A percentile compares a stretch with the other conserved stretches of the same genome.
phyloP scores from a whole-genome alignment of 2,329 filamentous ascomycete species.

The Fusarium ramigenum region DNA sequence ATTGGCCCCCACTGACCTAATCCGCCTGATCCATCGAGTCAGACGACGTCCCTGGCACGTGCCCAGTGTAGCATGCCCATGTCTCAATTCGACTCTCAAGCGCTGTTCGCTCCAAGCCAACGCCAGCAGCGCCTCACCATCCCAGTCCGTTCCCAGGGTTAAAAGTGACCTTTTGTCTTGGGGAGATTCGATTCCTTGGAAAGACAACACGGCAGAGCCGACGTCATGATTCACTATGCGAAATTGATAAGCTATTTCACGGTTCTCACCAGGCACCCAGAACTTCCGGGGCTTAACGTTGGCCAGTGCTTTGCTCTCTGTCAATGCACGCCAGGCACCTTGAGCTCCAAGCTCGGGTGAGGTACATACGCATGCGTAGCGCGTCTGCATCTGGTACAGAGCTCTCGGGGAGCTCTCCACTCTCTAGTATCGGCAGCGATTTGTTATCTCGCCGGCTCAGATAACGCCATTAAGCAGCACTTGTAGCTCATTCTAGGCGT shows the following conservation, averaged over 20 bases:
- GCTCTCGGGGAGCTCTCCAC: slow-evolving; percentile 26
- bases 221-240: slow-evolving; percentile 33
- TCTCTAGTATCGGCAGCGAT: slow-evolving; percentile 20
- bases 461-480: slow-evolving; percentile 42
- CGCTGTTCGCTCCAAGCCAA: slow-evolving; percentile 26
- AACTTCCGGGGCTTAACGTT: neutral
- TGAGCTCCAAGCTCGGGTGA: slow-evolving; percentile 24
- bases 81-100: slow-evolving; percentile 33
- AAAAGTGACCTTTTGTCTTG: slow-evolving; percentile 17
- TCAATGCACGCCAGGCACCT: slow-evolving; percentile 16
- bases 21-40: slow-evolving; percentile 46
- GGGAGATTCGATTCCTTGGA: slow-evolving; percentile 27
- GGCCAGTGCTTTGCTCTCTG: slow-evolving; percentile 12
- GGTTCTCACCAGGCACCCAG: neutral
- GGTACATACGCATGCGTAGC: slow-evolving; percentile 17
- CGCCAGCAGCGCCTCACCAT: slow-evolving; percentile 29
- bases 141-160: slow-evolving; percentile 31
- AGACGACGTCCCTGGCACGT: slow-evolving; percentile 46
- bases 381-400: slow-evolving; percentile 7
- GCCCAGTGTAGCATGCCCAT: slow-evolving; percentile 34
- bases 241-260: slow-evolving; percentile 10
- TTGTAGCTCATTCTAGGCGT: slow-evolving; percentile 37
- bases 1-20: slow-evolving; percentile 39
- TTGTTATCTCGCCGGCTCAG: slow-evolving; percentile 36
- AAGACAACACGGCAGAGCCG: slow-evolving; percentile 12